Conservation (phyloP, 2,329 filamentous ascomycete genomes). For the Gaeumannomyces tritici region DNA sequence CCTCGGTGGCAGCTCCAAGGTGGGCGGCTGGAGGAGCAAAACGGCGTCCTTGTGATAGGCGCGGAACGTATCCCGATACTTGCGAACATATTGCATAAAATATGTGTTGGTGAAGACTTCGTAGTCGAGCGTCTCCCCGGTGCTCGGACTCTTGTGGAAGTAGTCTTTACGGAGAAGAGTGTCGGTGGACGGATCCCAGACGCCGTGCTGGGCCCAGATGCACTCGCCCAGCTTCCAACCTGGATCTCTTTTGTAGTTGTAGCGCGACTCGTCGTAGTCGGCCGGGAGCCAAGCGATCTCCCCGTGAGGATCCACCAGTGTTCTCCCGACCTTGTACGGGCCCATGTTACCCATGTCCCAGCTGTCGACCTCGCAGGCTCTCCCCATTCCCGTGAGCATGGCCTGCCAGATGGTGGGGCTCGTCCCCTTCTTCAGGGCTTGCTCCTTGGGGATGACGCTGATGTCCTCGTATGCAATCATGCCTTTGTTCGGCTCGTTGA, state of each 20-base stretch:
- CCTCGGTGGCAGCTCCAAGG: constrained; percentile 79
- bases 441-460: constrained; percentile 70
- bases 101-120: constrained; percentile 84
- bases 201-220: constrained; percentile 90
- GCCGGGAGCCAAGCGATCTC: constrained; percentile 73
- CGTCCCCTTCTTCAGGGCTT: constrained; percentile 86
- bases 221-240: constrained; percentile 92
- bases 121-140: constrained; percentile 67
- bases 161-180: constrained; percentile 76
- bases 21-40: constrained; percentile 84
- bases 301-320: constrained; percentile 80
- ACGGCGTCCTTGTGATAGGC: constrained; percentile 70
- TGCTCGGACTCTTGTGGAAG: constrained; percentile 69
- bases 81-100: constrained; percentile 78
- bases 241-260: constrained; percentile 82
- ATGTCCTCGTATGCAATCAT: constrained; percentile 78
- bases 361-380: constrained; percentile 79
- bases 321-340: constrained; percentile 77
- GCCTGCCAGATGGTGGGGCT: constrained; percentile 92
- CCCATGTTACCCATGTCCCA: constrained; percentile 94
- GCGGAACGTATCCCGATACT: constrained; percentile 66
- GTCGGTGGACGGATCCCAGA: constrained; percentile 81
- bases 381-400: constrained; percentile 81
- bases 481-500: constrained; percentile 92
- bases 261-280: constrained; percentile 77